These are phyloP conservation scores for Penicillium lagena DNA, from an alignment of 495 filamentous ascomycete genomes.

Conservation along the genomic window DNA sequence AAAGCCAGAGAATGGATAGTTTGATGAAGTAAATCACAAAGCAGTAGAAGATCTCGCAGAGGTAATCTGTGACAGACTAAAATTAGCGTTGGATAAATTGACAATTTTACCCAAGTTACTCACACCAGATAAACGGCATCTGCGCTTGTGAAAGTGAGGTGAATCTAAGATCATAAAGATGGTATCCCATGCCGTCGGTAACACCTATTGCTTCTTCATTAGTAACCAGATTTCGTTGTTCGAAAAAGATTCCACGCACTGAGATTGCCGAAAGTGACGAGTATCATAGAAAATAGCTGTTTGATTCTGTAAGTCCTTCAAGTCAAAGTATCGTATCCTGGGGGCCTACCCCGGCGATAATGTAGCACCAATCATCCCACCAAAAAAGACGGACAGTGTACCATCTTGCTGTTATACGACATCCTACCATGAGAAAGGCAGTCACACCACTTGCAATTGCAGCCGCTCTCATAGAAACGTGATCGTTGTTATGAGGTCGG, in stretches of 20 bases:
- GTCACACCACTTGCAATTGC: neutral
- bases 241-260: neutral
- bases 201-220: neutral
- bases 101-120: neutral
- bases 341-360: conserved; percentile 4
- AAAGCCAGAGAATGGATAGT: conserved; percentile 11
- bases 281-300: neutral
- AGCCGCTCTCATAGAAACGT: neutral
- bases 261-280: conserved; percentile 1
- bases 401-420: conserved; percentile 3
- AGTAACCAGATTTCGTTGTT: neutral
- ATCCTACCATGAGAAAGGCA: neutral
- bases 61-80: neutral
- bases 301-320: no score
- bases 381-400: conserved; percentile 4
- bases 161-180: conserved; percentile 7
- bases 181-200: conserved; percentile 7
- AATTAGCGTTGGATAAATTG: no score
- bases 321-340: no score
- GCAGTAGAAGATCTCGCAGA: conserved; percentile 7
- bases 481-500: conserved; percentile 5
- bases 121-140: conserved; percentile 5
- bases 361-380: conserved; percentile 12
- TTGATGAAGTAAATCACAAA: conserved; percentile 11
- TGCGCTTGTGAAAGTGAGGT: conserved; percentile 1